These are phyloP conservation scores for Phylloporus scabripes DNA, from an alignment of 768 basidiomycete species.

Conservation along the genomic window DNA sequence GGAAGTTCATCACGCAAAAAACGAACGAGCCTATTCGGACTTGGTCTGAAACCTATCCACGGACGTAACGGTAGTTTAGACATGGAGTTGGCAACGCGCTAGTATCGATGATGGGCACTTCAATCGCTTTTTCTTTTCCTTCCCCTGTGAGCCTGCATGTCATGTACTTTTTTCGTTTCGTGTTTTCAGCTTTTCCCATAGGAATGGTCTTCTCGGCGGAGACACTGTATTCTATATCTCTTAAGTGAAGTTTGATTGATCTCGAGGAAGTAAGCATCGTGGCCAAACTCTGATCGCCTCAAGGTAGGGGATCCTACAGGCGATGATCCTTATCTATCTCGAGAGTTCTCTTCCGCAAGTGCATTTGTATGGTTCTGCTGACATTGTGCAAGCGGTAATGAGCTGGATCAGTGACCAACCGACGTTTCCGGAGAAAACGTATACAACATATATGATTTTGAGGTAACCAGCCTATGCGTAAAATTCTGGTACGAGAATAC, in stretches of 20 bases:
- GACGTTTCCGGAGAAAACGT: not conserved
- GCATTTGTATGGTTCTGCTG: not conserved
- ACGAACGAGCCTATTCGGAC: conserved; percentile 19
- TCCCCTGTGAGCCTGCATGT: conserved; percentile 1
- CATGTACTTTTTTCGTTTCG: conserved; percentile 3
- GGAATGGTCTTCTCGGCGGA: not conserved
- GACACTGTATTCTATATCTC: not conserved
- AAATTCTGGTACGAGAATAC: not conserved
- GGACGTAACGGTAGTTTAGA: not conserved
- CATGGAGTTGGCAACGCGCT: conserved; percentile 2
- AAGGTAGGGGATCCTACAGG: not conserved
- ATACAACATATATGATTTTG: not conserved
- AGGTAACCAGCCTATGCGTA: conserved; percentile 1
- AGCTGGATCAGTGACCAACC: not conserved
- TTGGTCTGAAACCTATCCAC: conserved; percentile 10
- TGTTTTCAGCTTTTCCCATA: conserved; percentile 13
- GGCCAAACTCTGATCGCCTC: not conserved
- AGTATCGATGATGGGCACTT: not conserved
- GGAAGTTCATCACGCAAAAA: conserved; percentile 13
- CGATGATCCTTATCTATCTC: too few species aligned
- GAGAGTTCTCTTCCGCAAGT: not conserved
- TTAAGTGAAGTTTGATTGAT: not conserved
- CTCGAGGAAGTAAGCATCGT: not conserved
- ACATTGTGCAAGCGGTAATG: not conserved
- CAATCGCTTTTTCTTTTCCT: not conserved